phyloP scores from a whole-genome alignment of 768 basidiomycete genomes.

The Galerina marginata region DNA sequence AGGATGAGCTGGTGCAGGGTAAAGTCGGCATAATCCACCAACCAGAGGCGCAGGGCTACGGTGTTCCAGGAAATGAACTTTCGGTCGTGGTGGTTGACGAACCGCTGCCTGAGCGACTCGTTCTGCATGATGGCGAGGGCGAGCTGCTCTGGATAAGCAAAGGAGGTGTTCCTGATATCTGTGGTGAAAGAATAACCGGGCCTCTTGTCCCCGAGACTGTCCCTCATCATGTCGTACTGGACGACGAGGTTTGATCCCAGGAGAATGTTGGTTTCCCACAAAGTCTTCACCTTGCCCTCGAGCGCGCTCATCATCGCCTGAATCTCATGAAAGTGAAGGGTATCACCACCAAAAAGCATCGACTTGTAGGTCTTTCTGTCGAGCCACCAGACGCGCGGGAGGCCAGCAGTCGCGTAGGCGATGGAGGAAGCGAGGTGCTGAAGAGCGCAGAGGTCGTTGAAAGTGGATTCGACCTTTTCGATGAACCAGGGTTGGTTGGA shows the following conservation, averaged over 20 bases:
- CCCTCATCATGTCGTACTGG: constrained; percentile 18
- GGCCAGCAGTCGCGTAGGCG: constrained; percentile 10
- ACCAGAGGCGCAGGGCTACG: neutral
- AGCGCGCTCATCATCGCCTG: constrained; percentile 9
- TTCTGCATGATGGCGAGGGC: too few relatives aligned
- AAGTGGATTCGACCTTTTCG: constrained; percentile 23
- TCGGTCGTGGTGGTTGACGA: constrained; percentile 17
- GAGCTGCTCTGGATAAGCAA: too few relatives aligned
- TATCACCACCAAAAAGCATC: constrained; percentile 24
- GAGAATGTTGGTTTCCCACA: constrained; percentile 27
- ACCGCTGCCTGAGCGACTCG: too few relatives aligned
- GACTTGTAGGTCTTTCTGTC: constrained; percentile 13
- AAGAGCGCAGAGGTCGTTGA: constrained; percentile 19
- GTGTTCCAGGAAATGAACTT: neutral
- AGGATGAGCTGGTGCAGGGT: neutral
- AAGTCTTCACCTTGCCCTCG: constrained; percentile 11
- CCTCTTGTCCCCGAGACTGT: constrained; percentile 17
- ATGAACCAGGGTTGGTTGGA: neutral
- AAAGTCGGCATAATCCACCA: neutral
- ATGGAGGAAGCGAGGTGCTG: constrained; percentile 26
- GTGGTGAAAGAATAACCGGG: constrained; percentile 25
- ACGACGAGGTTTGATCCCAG: constrained; percentile 6
- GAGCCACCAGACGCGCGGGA: constrained; percentile 25
- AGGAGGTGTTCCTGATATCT: too few relatives aligned
- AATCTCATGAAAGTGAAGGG: constrained; percentile 11